These are phyloP conservation scores for Thermothelomyces thermophilus DNA, from an alignment of 2,329 filamentous ascomycete species.

Conservation along the genomic window DNA sequence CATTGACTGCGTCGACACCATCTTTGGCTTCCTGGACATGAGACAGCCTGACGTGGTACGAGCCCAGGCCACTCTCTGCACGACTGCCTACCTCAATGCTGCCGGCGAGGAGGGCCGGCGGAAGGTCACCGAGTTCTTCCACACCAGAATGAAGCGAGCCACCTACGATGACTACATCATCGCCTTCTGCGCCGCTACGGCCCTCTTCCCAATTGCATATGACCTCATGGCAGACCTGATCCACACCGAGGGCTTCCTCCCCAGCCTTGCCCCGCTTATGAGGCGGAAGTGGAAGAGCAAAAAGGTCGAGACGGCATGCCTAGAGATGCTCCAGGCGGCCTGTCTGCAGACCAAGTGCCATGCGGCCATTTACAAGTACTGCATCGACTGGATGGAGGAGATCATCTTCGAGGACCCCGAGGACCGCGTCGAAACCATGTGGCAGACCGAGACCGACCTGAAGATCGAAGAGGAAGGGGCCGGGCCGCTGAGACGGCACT, in stretches of 20 bases:
- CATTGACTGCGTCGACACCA: conserved; percentile 70
- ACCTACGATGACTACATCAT: conserved; percentile 85
- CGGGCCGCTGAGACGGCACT: conserved; percentile 55
- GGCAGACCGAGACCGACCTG: conserved; percentile 47
- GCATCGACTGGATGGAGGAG: conserved; percentile 79
- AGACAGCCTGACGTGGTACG: conserved; percentile 66
- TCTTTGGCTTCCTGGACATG: conserved; percentile 82
- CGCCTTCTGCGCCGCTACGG: conserved; percentile 86
- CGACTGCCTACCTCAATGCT: conserved; percentile 75
- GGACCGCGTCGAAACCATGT: conserved; percentile 42
- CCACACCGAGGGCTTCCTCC: conserved; percentile 79
- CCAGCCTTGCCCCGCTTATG: conserved; percentile 68
- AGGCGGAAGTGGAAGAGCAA: conserved; percentile 74
- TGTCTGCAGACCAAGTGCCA: conserved; percentile 80
- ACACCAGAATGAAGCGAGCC: conserved; percentile 60
- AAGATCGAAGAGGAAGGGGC: conserved; percentile 52
- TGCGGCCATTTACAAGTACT: conserved; percentile 77
- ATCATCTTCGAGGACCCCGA: conserved; percentile 68
- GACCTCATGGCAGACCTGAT: conserved; percentile 72
- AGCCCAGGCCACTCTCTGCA: conserved; percentile 74
- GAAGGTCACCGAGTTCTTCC: conserved; percentile 69
- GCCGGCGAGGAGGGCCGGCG: conserved; percentile 64
- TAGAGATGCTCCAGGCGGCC: conserved; percentile 87
- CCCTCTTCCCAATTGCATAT: conserved; percentile 79
- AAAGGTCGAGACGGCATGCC: conserved; percentile 76